Percentiles rank a stretch among this genome's conserved stretches.
phyloP scores from a whole-genome alignment of 371 early-diverging fungal genomes.

The Chytridium lagenaria region DNA sequence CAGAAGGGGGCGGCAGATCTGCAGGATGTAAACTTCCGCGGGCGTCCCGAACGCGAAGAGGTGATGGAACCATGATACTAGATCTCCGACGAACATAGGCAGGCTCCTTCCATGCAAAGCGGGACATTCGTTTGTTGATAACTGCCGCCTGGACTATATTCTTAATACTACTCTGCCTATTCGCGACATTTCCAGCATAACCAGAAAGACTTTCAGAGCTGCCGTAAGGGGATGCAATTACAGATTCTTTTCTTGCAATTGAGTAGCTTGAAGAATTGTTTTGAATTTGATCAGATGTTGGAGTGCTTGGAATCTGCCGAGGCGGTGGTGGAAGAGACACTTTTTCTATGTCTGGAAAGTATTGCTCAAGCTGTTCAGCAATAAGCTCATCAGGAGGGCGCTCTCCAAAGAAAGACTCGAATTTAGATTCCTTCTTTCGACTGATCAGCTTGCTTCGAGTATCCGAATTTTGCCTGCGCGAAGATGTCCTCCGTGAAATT shows the following conservation, averaged over 20 bases:
- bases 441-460: slow-evolving; percentile 14
- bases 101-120: slow-evolving; percentile 16
- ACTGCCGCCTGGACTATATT: slow-evolving; percentile 41
- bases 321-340: no score
- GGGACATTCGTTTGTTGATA: slow-evolving; percentile 40
- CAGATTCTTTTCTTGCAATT: no score
- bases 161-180: slow-evolving; percentile 25
- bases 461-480: neutral
- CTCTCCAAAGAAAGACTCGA: slow-evolving; percentile 81
- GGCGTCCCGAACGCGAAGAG: neutral
- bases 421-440: slow-evolving; percentile 19
- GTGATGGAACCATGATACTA: neutral
- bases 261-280: no score
- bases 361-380: slow-evolving; percentile 82
- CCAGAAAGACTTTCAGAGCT: neutral
- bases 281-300: no score
- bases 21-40: no score
- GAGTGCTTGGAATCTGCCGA: no score
- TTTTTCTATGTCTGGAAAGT: slow-evolving; percentile 74
- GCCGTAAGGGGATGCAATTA: neutral
- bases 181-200: neutral
- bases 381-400: slow-evolving; percentile 93
- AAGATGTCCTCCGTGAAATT: neutral
- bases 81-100: neutral
- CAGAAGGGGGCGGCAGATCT: no score